A percentile compares a stretch with the other conserved stretches of the same genome.
Conservation (phyloP, 2,329 filamentous ascomycete genomes). For the Penicillium expansum region DNA sequence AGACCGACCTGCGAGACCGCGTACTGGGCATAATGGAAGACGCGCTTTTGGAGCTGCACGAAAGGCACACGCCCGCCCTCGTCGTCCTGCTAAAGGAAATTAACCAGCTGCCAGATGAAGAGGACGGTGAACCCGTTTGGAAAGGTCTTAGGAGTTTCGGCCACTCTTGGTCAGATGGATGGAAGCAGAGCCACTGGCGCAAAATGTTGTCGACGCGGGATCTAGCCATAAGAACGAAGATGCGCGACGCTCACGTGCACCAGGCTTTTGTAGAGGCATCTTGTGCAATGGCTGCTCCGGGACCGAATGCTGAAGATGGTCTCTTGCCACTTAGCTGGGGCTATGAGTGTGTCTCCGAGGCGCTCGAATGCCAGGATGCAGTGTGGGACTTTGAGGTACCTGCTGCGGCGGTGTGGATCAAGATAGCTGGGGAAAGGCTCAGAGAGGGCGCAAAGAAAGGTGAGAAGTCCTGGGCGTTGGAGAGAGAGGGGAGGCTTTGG, state of each 20-base stretch:
- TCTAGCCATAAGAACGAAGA: not conserved
- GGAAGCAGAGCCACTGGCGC: slow-evolving; percentile 3
- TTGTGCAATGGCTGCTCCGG: slow-evolving; percentile 1
- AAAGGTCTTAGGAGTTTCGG: not conserved
- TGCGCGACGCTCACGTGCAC: not conserved
- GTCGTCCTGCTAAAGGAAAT: not conserved
- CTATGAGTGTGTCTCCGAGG: slow-evolving; percentile 3
- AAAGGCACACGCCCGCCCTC: not conserved
- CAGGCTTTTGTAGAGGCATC: not conserved
- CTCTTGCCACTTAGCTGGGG: slow-evolving; percentile 2
- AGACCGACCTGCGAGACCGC: not conserved
- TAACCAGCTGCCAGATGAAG: not conserved
- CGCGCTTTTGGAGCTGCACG: not conserved
- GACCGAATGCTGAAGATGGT: not conserved
- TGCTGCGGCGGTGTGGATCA: slow-evolving; percentile 3
- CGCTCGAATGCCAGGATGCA: slow-evolving; percentile 4
- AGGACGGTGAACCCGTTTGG: not conserved
- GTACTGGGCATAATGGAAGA: slow-evolving; percentile 1
- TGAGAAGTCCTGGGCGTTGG: slow-evolving; percentile 1
- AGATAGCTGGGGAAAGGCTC: not conserved
- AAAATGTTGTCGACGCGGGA: not conserved
- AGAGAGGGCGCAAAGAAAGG: slow-evolving; percentile 2
- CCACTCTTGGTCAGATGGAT: not conserved
- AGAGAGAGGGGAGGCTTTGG: slow-evolving; percentile 6
- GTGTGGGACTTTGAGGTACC: slow-evolving; percentile 3